These are phyloP conservation scores for Saccharomyces uvarum DNA, from an alignment of 1,139 yeast genomes.

Conservation along the genomic window DNA sequence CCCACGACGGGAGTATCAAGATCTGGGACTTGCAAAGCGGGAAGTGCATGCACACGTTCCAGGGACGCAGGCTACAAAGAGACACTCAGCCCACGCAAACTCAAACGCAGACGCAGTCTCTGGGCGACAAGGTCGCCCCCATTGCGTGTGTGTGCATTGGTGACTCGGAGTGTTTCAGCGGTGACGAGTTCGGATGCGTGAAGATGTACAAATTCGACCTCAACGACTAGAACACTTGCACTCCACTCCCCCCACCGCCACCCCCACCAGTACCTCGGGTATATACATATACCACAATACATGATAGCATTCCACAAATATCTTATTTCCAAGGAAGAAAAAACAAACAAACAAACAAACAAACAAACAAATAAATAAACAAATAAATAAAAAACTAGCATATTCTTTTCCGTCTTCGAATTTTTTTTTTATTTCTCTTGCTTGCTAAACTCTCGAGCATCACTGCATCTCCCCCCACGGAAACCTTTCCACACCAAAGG, in stretches of 20 bases:
- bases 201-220: constrained; percentile 72
- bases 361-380: background rate
- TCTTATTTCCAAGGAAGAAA: background rate
- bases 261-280: background rate
- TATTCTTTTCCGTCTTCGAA: background rate
- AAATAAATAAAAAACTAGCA: background rate
- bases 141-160: constrained; percentile 85
- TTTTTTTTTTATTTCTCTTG: background rate
- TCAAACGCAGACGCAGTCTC: constrained; percentile 3
- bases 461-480: background rate
- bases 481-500: background rate
- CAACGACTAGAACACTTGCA: background rate
- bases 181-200: constrained; percentile 79
- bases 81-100: constrained; percentile 20
- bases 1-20: constrained; percentile 83
- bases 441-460: background rate
- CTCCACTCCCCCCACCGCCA: background rate
- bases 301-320: background rate
- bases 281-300: background rate
- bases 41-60: constrained; percentile 85
- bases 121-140: constrained; percentile 37
- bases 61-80: constrained; percentile 38
- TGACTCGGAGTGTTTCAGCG: constrained; percentile 84
- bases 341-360: background rate
- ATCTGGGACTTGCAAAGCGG: constrained; percentile 96